These are phyloP conservation scores for Alternaria gansuensis DNA, from an alignment of 2,329 filamentous ascomycete species.

Conservation along the genomic window DNA sequence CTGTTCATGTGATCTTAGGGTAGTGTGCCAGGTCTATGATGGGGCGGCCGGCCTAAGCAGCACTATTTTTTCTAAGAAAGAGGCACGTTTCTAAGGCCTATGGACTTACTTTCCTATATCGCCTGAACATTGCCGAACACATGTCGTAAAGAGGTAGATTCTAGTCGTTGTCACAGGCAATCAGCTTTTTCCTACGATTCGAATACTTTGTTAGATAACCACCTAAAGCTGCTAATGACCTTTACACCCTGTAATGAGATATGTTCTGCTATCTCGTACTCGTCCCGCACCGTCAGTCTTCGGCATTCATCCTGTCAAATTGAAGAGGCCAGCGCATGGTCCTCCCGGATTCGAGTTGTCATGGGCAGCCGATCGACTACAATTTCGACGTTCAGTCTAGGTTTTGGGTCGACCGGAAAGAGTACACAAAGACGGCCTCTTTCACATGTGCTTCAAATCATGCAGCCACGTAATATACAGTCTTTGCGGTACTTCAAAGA, in stretches of 20 bases:
- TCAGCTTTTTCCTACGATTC: too few relatives aligned
- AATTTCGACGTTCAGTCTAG: background rate
- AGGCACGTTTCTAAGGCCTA: background rate
- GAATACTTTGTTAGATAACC: too few relatives aligned
- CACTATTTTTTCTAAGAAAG: background rate
- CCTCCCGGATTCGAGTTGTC: background rate
- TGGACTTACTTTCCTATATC: background rate
- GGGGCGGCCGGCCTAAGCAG: background rate
- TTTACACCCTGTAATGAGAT: too few relatives aligned
- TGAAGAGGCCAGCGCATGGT: background rate
- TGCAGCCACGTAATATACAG: background rate
- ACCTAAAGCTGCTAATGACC: too few relatives aligned
- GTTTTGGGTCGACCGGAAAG: background rate
- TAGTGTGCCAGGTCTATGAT: background rate
- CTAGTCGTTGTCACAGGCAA: background rate
- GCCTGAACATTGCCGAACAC: background rate
- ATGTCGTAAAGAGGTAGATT: background rate
- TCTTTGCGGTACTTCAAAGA: background rate
- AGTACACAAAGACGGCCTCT: constrained; percentile 3
- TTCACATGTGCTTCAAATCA: constrained; percentile 1
- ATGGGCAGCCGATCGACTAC: too few relatives aligned
- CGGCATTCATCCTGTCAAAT: background rate
- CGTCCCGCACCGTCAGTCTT: background rate
- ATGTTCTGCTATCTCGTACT: background rate
- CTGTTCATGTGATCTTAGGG: background rate